These are phyloP conservation scores for Diplogelasinospora grovesii DNA, from an alignment of 495 filamentous ascomycete species.

Conservation along the genomic window DNA sequence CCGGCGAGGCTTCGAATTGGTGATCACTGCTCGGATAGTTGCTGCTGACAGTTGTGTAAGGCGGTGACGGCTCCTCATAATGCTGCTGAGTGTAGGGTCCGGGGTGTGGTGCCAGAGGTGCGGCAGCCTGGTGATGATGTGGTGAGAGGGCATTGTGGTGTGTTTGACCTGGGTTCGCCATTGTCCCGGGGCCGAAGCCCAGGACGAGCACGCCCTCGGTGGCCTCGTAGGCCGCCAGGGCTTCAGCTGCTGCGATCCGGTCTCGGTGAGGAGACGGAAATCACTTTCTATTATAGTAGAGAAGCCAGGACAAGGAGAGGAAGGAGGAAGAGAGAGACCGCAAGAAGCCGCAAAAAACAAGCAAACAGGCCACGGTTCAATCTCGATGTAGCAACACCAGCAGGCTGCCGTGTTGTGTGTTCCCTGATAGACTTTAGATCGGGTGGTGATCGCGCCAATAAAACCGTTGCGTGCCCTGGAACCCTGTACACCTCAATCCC, in stretches of 20 bases:
- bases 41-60: slow-evolving; percentile 25
- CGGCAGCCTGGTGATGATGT: slow-evolving; percentile 3
- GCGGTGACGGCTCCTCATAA: slow-evolving; percentile 25
- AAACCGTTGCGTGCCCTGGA: no score
- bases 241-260: slow-evolving; percentile 16
- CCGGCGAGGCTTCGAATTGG: slow-evolving; percentile 16
- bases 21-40: slow-evolving; percentile 19
- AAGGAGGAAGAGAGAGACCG: no score
- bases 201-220: slow-evolving; percentile 22
- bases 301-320: no score
- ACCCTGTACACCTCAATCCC: no score
- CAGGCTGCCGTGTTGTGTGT: no score
- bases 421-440: no score
- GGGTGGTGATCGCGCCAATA: no score
- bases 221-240: slow-evolving; percentile 29
- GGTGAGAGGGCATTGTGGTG: slow-evolving; percentile 6
- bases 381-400: no score
- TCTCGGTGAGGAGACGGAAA: slow-evolving; percentile 4
- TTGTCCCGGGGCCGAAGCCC: slow-evolving; percentile 22
- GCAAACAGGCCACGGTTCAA: no score
- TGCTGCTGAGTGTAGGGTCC: slow-evolving; percentile 16
- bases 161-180: slow-evolving; percentile 14
- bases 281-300: no score
- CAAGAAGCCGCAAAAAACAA: no score
- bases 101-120: slow-evolving; percentile 7